Evolutionary conservation across 2,329 filamentous ascomycete genomes (phyloP), one percentile per base, ranked within the genome.

Genomic region (Plenodomus lindquistii): DNA sequence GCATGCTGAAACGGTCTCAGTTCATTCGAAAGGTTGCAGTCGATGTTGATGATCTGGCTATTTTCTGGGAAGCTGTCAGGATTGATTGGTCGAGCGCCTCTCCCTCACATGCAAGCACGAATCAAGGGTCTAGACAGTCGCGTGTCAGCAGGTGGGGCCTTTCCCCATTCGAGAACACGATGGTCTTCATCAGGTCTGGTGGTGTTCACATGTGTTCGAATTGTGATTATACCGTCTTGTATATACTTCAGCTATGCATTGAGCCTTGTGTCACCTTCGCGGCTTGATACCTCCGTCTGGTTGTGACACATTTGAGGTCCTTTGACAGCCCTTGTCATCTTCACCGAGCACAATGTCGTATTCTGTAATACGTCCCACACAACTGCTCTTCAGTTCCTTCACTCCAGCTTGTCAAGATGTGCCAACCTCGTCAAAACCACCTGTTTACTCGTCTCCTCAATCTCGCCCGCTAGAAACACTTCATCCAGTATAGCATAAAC

Each of bases 401-500:
- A 97, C 74, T 99, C 94, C 69, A 99, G 76, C 75, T 97, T 97
- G 70, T 99, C 94, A 72, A 99, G 73, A 78, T 99, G 94, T 70
- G 97, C 94, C 73, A 99, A 71, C 63, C 94, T 79, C 44, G 94
- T 97, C 67, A 99, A 77, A 16, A 99, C 94, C 24, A 97, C 94
- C 76, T 97, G 93, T 75, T 97, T 99, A 72, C 91, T 96, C 54
- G 93, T 97, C 82, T 99, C 94, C 76, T 99, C 91, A 52, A 99
- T 96, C 81, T 99, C 94, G 16, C 94, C 94, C 0, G 94, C 94
- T 52, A 99, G 77, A 73, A 99, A 99, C 17, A 99, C 94, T 78
- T 99, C 94, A 70, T 99, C 94, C 21, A 99, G 85, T 56, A 99
- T 99, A 40, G 94, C 94, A 75, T 99, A 99, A 57, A 99, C 93